phyloP scores from a whole-genome alignment of 805 yeast species.

The Yarrowia sp. region DNA sequence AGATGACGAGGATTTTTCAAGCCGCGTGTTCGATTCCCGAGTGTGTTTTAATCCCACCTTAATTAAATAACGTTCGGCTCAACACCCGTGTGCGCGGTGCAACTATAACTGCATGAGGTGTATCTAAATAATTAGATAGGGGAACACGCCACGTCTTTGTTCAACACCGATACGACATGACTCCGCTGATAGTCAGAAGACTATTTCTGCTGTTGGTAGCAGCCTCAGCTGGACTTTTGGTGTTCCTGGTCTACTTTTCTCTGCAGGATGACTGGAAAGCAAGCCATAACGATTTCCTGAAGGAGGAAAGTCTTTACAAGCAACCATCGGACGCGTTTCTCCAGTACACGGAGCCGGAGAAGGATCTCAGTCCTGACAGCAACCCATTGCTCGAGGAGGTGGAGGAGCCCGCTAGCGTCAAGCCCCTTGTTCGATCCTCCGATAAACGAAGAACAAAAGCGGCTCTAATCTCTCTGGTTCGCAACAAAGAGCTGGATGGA shows the following conservation, averaged over 20 bases:
- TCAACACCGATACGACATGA: not conserved
- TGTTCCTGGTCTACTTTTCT: constrained; percentile 8
- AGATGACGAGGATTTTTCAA: not conserved
- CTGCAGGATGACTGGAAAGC: constrained; percentile 10
- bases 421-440: constrained; percentile 12
- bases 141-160: not conserved
- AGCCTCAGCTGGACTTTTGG: not conserved
- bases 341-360: not conserved
- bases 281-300: constrained; percentile 2
- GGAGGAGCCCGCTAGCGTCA: not conserved
- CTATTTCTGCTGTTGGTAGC: constrained; percentile 10
- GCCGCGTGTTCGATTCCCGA: not conserved
- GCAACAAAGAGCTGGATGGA: constrained; percentile 57
- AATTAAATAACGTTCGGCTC: not conserved
- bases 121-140: no score
- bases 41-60: not conserved
- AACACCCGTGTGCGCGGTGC: no score
- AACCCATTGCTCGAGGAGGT: constrained; percentile 15
- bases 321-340: constrained; percentile 2
- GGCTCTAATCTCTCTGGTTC: constrained; percentile 68
- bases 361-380: not conserved
- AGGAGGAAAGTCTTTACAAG: constrained; percentile 14
- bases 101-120: no score
- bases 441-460: constrained; percentile 54
- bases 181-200: constrained; percentile 15